These are phyloP conservation scores for Fusarium metavorans DNA, from an alignment of 2,329 filamentous ascomycete species.

Conservation along the genomic window DNA sequence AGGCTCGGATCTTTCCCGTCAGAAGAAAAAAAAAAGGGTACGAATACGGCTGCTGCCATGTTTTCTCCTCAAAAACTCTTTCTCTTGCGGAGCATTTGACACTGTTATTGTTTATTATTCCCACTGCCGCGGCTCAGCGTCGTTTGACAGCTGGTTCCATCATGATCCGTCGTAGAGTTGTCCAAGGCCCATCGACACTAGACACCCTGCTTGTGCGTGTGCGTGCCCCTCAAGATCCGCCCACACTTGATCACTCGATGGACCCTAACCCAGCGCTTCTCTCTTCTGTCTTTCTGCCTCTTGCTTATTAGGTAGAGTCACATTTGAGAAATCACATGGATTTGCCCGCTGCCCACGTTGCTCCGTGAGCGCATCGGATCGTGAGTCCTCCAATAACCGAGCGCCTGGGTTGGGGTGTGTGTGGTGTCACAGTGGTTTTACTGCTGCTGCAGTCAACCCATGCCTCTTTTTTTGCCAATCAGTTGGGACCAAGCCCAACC, in stretches of 20 bases:
- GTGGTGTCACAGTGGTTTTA: constrained; percentile 7
- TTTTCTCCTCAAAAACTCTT: constrained; percentile 3
- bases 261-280: constrained; percentile 13
- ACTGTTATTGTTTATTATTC: neutral
- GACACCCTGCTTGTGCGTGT: neutral
- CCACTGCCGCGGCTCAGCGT: neutral
- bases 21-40: neutral
- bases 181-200: neutral
- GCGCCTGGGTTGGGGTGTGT: constrained; percentile 1
- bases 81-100: neutral
- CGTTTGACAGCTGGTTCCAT: constrained; percentile 1
- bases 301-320: neutral
- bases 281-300: neutral
- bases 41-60: neutral
- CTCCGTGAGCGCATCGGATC: constrained; percentile 8
- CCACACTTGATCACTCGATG: constrained; percentile 3
- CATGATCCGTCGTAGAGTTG: neutral
- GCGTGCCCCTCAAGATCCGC: constrained; percentile 8
- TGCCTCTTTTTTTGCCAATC: neutral
- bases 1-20: neutral
- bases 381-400: constrained; percentile 16
- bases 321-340: neutral
- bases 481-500: constrained; percentile 1
- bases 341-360: constrained; percentile 8
- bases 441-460: neutral